phyloP scores from a whole-genome alignment of 495 filamentous ascomycete species.

The Aspergillus sparsus region DNA sequence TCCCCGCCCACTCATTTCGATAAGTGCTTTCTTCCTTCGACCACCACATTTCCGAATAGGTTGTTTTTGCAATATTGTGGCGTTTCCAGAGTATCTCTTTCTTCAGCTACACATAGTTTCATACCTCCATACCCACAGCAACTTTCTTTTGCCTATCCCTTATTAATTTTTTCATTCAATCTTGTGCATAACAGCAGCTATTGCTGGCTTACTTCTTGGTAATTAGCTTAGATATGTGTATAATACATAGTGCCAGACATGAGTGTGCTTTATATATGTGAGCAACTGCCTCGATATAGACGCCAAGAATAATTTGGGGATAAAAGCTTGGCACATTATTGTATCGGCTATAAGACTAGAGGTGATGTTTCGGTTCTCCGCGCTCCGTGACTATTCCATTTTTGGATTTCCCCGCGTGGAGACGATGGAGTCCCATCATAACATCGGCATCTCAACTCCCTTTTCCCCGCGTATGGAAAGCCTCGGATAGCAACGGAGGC shows the following conservation, averaged over 20 bases:
- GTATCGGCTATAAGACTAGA: background rate
- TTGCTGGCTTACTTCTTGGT: background rate
- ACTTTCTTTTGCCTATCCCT: too few relatives aligned
- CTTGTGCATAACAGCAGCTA: background rate
- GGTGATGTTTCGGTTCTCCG: slow-evolving; percentile 22
- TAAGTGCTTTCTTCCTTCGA: too few relatives aligned
- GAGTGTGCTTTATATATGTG: too few relatives aligned
- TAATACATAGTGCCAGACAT: background rate
- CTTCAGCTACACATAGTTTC: background rate
- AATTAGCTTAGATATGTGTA: slow-evolving; percentile 4
- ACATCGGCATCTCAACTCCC: slow-evolving; percentile 1
- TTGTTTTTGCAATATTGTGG: background rate
- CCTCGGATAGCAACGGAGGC: slow-evolving; percentile 26
- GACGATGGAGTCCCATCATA: slow-evolving; percentile 1
- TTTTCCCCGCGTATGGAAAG: slow-evolving; percentile 21
- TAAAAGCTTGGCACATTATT: background rate
- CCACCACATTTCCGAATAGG: background rate
- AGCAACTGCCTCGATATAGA: too few relatives aligned
- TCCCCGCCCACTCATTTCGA: too few relatives aligned
- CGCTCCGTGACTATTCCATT: slow-evolving; percentile 17
- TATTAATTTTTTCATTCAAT: background rate
- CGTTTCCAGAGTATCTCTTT: background rate
- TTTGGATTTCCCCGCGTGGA: slow-evolving; percentile 26
- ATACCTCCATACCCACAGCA: background rate
- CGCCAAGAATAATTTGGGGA: slow-evolving; percentile 20